Base-by-base conservation (phyloP, 2,329 filamentous ascomycete genomes). In the Neonectria faginata region DNA sequence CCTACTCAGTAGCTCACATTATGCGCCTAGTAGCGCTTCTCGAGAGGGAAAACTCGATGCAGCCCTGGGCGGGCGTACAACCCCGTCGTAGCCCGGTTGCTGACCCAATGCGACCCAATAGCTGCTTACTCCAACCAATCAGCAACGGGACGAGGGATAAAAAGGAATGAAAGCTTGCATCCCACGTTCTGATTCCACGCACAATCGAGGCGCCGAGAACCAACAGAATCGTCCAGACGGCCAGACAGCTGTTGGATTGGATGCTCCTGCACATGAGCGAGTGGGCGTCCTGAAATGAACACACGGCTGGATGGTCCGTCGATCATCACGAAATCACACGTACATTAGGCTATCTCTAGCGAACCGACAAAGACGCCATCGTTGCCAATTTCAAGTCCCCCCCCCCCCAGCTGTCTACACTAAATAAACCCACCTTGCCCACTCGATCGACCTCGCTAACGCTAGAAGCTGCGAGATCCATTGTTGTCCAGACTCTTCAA, bases 391-490 rank as follows among this genome's bases (percentile, higher is more conserved):
- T 31, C 25, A 16, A 18, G 9, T 12, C 16, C 16, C 14, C 44
- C 29, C 16, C 16, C 14, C 44, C 29, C 14, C 16, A 39, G 14
- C 14, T 25, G 25, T 25, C 25, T 14, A 39, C 36, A 16, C 36
- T 39, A 39, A 39, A 39, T 39, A 8, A 16, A 16, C 14, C 45
- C 25, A 48, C 14, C 20, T 16, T 48, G 25, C 45, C 45, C 39
- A 20, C 39, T 20, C 22, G 45, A 48, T 48, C 45, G 12, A n/a
- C 22, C 6, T 33, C 48, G 18, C 16, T n/a, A 51, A 18, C n/a
- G 48, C 48, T 36, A 51, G 48, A 51, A 51, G 29, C 29, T 33
- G 5, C 29, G 18, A 51, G 48, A 22, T 51, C 27, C 16, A 20
- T 51, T 51, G n/a, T 8, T 12, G 48, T 20, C 48, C 10, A 20